Evolutionary conservation across 441 rosid genomes (phyloP), one percentile per base, ranked within the genome.

Genomic region (Mallotus japonicus): DNA sequence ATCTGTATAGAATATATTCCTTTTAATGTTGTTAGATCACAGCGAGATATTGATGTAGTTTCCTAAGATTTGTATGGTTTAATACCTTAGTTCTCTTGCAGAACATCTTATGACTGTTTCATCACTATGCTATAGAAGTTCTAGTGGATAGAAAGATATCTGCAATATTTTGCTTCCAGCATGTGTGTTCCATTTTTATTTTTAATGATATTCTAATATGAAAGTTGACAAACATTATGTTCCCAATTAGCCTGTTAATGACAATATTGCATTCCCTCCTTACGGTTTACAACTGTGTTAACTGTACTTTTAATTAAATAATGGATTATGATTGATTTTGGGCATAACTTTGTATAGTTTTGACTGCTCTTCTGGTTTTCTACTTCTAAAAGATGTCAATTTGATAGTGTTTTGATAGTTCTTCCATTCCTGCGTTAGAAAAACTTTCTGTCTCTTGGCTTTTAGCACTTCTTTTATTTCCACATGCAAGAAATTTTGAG

Each of bases 301-400:
- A 11, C 56, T 70, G 7, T 53, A 57, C 9, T 42, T 64, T 63
- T 44, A 40, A 10, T 15, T 50, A 44, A 56, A 37, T 40, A 0
- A 37, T 2, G 6, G 40, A 37, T 37, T 37, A 37, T 37, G 40
- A 37, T 37, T 37, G 40, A 37, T 37, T 37, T 37, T 37, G 40
- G 40, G 40, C 40, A 37, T 37, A 37, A 56, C 62, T 15, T 74
- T 34, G 11, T 22, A 67, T 74, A 16, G 19, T 51, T 49, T 50
- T 51, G 28, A 44, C 54, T 59, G 6, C 46, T 22, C 16, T 13
- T 24, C 17, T 58, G 10, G 15, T 49, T 19, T 20, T 6, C 28
- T 14, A 61, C 24, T 34, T 65, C n/a, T 14, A 15, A 37, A 73
- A 59, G n/a, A 49, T 71, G 14, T 72, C n/a, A n/a, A 22, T 42